Evolutionary conservation across 176 grass and related monocot genomes (phyloP).

Genomic region (Ananas comosus): DNA sequence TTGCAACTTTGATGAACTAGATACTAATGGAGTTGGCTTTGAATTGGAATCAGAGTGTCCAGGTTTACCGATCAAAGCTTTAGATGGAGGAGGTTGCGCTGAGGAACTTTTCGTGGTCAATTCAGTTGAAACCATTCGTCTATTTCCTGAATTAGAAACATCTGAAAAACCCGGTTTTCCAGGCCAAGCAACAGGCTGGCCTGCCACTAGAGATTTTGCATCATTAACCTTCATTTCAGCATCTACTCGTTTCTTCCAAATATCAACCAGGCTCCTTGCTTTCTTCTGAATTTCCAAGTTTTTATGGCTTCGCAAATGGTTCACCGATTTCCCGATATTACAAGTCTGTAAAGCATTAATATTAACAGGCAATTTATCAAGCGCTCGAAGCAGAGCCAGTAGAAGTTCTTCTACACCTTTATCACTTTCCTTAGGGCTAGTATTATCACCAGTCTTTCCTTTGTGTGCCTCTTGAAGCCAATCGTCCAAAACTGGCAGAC

Average conservation of each 20-base stretch:
- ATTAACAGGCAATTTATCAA: constrained; percentile 84
- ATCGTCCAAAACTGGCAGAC: constrained; percentile 68
- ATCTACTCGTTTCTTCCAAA: constrained; percentile 93
- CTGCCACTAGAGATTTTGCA: constrained; percentile 39
- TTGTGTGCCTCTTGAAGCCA: constrained; percentile 80
- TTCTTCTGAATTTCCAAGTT: constrained; percentile 84
- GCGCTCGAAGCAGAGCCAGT: constrained; percentile 62
- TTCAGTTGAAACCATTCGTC: constrained; percentile 49
- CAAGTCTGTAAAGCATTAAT: constrained; percentile 73
- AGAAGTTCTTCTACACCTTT: constrained; percentile 59
- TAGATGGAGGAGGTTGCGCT: constrained; percentile 31
- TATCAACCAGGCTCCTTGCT: constrained; percentile 79
- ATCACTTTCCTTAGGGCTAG: constrained; percentile 60
- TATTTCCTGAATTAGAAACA: constrained; percentile 58
- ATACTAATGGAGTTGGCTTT: constrained; percentile 17
- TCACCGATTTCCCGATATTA: constrained; percentile 93
- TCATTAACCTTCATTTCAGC: constrained; percentile 95
- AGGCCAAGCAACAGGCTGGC: constrained; percentile 56
- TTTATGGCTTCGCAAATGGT: constrained; percentile 79
- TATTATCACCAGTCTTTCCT: constrained; percentile 52
- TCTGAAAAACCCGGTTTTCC: constrained; percentile 57
- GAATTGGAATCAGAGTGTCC: constrained; percentile 21
- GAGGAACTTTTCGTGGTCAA: constrained; percentile 33
- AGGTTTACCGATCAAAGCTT: constrained; percentile 38
- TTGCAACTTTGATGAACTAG: constrained; percentile 31